These are phyloP conservation scores for Eremothecium coryli DNA, from an alignment of 1,139 yeast species.

Conservation along the genomic window DNA sequence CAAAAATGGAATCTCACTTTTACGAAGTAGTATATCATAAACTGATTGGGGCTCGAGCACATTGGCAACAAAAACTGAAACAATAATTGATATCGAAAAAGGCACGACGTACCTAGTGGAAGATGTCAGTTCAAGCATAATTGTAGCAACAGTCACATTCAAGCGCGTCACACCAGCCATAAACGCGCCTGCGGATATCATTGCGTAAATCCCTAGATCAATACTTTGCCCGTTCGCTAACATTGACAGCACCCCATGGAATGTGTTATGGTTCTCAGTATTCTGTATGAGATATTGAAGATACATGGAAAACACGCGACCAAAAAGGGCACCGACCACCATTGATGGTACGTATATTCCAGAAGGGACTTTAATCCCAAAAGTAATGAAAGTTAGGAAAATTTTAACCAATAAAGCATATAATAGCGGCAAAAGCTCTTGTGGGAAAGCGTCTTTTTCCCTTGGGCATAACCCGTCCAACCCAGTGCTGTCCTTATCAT, in stretches of 20 bases:
- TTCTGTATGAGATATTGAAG: slow-evolving; percentile 35
- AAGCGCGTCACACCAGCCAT: slow-evolving; percentile 63
- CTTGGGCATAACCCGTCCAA: slow-evolving; percentile 39
- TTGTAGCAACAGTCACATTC: slow-evolving; percentile 55
- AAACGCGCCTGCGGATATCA: slow-evolving; percentile 60
- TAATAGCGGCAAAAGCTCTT: slow-evolving; percentile 33
- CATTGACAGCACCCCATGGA: slow-evolving; percentile 8
- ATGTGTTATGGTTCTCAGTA: background rate
- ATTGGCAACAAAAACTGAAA: slow-evolving; percentile 51
- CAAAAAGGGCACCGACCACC: slow-evolving; percentile 61
- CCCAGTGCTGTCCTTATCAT: slow-evolving; percentile 15
- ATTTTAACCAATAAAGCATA: slow-evolving; percentile 42
- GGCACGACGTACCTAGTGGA: slow-evolving; percentile 54
- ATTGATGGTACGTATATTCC: slow-evolving; percentile 64
- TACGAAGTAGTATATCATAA: slow-evolving; percentile 42
- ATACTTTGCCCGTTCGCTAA: slow-evolving; percentile 29
- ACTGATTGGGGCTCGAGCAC: slow-evolving; percentile 45
- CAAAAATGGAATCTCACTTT: slow-evolving; percentile 50
- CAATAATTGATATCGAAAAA: slow-evolving; percentile 47
- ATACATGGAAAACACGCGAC: slow-evolving; percentile 44
- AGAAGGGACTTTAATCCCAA: slow-evolving; percentile 55
- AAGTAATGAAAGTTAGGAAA: slow-evolving; percentile 43
- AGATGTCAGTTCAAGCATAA: slow-evolving; percentile 52
- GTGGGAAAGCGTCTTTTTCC: slow-evolving; percentile 27
- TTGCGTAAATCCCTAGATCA: slow-evolving; percentile 55